Conservation (phyloP, 768 basidiomycete species). For the Termitomyces titanicus region DNA sequence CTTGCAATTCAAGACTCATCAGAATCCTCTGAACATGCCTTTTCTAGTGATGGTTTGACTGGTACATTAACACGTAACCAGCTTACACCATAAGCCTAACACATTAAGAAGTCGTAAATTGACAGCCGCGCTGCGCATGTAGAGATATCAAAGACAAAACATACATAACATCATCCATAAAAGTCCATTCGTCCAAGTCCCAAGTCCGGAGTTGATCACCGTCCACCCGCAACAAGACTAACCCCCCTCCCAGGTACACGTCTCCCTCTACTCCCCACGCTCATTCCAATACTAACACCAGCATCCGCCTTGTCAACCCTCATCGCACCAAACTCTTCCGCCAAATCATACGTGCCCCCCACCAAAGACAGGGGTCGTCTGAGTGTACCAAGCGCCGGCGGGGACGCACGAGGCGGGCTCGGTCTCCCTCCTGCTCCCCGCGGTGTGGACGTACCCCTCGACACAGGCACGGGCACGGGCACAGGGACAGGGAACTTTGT, state of each 20-base stretch:
- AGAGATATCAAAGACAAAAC: too few species aligned
- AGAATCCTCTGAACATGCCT: conserved; percentile 17
- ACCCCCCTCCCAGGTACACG: background rate
- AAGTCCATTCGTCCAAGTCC: too few species aligned
- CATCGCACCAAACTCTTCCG: conserved; percentile 40
- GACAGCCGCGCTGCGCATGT: too few species aligned
- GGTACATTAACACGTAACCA: conserved; percentile 15
- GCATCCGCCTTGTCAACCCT: conserved; percentile 15
- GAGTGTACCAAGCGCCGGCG: too few species aligned
- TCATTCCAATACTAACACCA: background rate
- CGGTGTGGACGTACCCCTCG: background rate
- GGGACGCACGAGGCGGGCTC: too few species aligned
- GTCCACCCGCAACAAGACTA: background rate
- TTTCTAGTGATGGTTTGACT: conserved; percentile 17
- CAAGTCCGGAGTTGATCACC: too few species aligned
- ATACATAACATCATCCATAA: too few species aligned
- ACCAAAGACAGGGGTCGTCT: background rate
- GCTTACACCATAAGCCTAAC: conserved; percentile 19
- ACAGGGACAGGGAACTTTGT: background rate
- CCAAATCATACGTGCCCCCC: conserved; percentile 31
- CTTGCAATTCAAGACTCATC: conserved; percentile 26
- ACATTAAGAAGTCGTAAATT: too few species aligned
- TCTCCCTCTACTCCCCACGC: background rate
- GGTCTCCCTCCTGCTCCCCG: background rate
- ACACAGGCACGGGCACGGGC: background rate